These are phyloP conservation scores for Cercospora citrullina DNA, from an alignment of 2,329 filamentous ascomycete genomes.

Conservation along the genomic window DNA sequence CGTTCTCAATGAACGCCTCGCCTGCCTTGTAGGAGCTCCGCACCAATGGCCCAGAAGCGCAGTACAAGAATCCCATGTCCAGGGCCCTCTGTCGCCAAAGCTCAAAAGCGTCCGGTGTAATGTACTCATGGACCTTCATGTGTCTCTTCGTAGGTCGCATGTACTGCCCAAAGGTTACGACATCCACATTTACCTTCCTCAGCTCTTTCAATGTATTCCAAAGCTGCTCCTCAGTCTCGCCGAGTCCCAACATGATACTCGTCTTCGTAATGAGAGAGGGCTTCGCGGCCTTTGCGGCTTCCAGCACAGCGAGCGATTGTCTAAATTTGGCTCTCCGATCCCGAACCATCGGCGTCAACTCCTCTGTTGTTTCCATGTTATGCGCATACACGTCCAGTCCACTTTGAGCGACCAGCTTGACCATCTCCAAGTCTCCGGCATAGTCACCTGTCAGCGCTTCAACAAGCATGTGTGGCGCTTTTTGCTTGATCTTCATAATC, in stretches of 20 bases:
- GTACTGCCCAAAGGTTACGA: slow-evolving; percentile 99
- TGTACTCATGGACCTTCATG: slow-evolving; percentile 93
- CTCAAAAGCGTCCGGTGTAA: slow-evolving; percentile 89
- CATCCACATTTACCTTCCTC: slow-evolving; percentile 77
- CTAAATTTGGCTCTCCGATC: slow-evolving; percentile 87
- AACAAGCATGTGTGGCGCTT: slow-evolving; percentile 69
- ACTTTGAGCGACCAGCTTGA: slow-evolving; percentile 76
- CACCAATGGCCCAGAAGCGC: slow-evolving; percentile 88
- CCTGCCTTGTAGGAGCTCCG: slow-evolving; percentile 97
- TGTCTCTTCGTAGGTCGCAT: slow-evolving; percentile 98
- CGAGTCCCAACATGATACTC: slow-evolving; percentile 92
- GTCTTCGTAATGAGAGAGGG: slow-evolving; percentile 94
- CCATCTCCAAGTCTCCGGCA: slow-evolving; percentile 81
- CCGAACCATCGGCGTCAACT: slow-evolving; percentile 81
- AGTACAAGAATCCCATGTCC: slow-evolving; percentile 96
- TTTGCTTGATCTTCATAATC: slow-evolving; percentile 84
- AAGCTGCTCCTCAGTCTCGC: slow-evolving; percentile 86
- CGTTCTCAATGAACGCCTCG: slow-evolving; percentile 98
- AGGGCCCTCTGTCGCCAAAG: slow-evolving; percentile 85
- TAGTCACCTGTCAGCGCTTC: slow-evolving; percentile 89
- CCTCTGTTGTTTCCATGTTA: slow-evolving; percentile 94
- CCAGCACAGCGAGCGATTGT: slow-evolving; percentile 77
- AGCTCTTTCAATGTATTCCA: slow-evolving; percentile 79
- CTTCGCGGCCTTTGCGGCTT: slow-evolving; percentile 75
- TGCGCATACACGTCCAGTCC: slow-evolving; percentile 96